Evolutionary conservation across 2,329 filamentous ascomycete species (phyloP).

Genomic region (Diplocarpon mali): DNA sequence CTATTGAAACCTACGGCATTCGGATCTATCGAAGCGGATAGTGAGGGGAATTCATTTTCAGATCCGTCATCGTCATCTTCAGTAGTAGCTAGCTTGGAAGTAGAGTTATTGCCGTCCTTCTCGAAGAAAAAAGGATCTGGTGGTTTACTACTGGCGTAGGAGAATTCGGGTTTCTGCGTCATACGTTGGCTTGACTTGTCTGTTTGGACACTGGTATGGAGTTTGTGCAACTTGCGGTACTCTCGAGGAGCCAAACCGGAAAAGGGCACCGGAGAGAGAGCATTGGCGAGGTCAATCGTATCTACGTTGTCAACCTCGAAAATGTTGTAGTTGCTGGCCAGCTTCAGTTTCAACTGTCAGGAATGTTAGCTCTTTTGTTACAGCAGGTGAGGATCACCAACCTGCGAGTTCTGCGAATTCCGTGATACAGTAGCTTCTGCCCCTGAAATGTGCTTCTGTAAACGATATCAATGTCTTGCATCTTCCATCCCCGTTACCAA

Average conservation of each 20-base stretch:
- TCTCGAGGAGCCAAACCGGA: constrained; percentile 17
- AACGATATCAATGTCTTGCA: not conserved
- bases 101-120: not conserved
- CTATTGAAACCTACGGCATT: constrained; percentile 3
- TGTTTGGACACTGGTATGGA: constrained; percentile 24
- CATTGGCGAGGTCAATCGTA: constrained; percentile 22
- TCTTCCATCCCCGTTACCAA: not conserved
- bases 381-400: not conserved
- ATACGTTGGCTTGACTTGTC: constrained; percentile 16
- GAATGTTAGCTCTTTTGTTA: not conserved
- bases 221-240: constrained; percentile 24
- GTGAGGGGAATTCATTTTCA: constrained; percentile 30
- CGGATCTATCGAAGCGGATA: constrained; percentile 23
- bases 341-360: constrained; percentile 8
- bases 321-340: not conserved
- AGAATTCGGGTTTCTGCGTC: constrained; percentile 21
- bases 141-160: constrained; percentile 18
- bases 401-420: not conserved
- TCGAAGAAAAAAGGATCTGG: constrained; percentile 17
- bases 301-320: constrained; percentile 17
- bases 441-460: too few relatives aligned
- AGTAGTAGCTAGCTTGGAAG: not conserved
- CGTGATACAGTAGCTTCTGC: not conserved
- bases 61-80: constrained; percentile 9
- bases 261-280: constrained; percentile 11